phyloP scores from a whole-genome alignment of 2,329 filamentous ascomycete genomes.

The Gnomoniopsis smithogilvyi region DNA sequence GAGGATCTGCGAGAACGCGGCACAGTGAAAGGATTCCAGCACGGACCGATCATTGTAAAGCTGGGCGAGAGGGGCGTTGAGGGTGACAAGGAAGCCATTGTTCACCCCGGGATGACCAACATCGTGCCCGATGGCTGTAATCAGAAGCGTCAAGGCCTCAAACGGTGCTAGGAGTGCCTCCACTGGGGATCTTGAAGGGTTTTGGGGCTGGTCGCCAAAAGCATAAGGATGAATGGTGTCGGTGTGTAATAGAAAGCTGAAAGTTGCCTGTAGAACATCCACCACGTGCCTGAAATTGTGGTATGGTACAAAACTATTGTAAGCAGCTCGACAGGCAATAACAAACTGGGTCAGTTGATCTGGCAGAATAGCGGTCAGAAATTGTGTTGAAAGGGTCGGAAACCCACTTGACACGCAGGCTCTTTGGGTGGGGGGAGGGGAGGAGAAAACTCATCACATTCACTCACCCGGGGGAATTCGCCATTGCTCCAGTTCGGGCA shows the following conservation, averaged over 20 bases:
- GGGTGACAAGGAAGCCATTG: slow-evolving; percentile 89
- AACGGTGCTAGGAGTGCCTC: slow-evolving; percentile 77
- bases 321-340: slow-evolving; percentile 85
- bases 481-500: slow-evolving; percentile 80
- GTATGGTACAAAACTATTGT: slow-evolving; percentile 94
- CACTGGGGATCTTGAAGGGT: slow-evolving; percentile 56
- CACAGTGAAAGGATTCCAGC: slow-evolving; percentile 95
- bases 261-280: slow-evolving; percentile 91
- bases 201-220: slow-evolving; percentile 31
- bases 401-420: slow-evolving; percentile 6
- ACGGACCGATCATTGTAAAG: slow-evolving; percentile 97
- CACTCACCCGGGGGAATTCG: slow-evolving; percentile 70
- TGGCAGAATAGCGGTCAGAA: slow-evolving; percentile 42
- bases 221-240: slow-evolving; percentile 68
- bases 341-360: slow-evolving; percentile 83
- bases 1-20: slow-evolving; percentile 93
- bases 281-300: slow-evolving; percentile 98
- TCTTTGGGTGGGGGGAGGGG: slow-evolving; percentile 21
- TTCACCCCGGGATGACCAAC: slow-evolving; percentile 97
- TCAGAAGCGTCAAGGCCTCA: slow-evolving; percentile 82
- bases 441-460: slow-evolving; percentile 12
- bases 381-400: neutral
- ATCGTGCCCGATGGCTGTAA: slow-evolving; percentile 97
- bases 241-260: slow-evolving; percentile 81
- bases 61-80: slow-evolving; percentile 90